A percentile compares a stretch with the other conserved stretches of the same genome.
Evolutionary conservation across 2,329 filamentous ascomycete species (phyloP).

Genomic region (Xylariales sp.): DNA sequence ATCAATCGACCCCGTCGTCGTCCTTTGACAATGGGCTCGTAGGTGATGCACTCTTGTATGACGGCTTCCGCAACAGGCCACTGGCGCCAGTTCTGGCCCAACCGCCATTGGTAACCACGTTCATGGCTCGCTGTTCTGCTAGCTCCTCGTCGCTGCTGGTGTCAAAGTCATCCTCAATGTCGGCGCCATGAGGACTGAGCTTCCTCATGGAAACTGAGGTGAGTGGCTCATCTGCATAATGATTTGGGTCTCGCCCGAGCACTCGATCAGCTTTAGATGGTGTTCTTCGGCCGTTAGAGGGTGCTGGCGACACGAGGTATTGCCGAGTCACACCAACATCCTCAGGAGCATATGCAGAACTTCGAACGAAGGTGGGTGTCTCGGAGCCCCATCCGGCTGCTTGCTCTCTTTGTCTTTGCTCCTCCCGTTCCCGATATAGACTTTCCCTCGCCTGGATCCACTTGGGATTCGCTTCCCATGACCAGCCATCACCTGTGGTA

Average conservation of each 20-base stretch:
- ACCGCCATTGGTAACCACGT: constrained; percentile 34
- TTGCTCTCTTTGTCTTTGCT: constrained; percentile 59
- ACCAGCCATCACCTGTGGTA: constrained; percentile 89
- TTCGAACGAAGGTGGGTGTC: constrained; percentile 18
- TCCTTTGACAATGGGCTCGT: constrained; percentile 4
- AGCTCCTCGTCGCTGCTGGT: constrained; percentile 29
- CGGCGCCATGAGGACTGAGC: constrained; percentile 41
- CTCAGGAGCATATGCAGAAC: constrained; percentile 18
- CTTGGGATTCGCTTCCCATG: constrained; percentile 78
- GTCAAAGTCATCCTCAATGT: constrained; percentile 34
- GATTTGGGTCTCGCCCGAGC: constrained; percentile 51
- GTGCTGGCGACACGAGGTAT: constrained; percentile 22
- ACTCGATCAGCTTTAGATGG: constrained; percentile 56
- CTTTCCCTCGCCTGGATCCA: constrained; percentile 70
- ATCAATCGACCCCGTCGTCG: constrained; percentile 14
- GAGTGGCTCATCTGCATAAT: constrained; percentile 46
- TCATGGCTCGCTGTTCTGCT: constrained; percentile 39
- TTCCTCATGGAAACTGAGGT: constrained; percentile 40
- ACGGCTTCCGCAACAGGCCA: constrained; percentile 25
- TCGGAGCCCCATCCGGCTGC: constrained; percentile 62
- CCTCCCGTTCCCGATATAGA: constrained; percentile 52
- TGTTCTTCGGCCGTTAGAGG: constrained; percentile 27
- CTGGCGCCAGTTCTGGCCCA: constrained; percentile 32
- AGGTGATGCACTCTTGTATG: constrained; percentile 10
- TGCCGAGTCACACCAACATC: constrained; percentile 26